phyloP scores from a whole-genome alignment of 2,329 filamentous ascomycete species.

The Aspergillus candidus region DNA sequence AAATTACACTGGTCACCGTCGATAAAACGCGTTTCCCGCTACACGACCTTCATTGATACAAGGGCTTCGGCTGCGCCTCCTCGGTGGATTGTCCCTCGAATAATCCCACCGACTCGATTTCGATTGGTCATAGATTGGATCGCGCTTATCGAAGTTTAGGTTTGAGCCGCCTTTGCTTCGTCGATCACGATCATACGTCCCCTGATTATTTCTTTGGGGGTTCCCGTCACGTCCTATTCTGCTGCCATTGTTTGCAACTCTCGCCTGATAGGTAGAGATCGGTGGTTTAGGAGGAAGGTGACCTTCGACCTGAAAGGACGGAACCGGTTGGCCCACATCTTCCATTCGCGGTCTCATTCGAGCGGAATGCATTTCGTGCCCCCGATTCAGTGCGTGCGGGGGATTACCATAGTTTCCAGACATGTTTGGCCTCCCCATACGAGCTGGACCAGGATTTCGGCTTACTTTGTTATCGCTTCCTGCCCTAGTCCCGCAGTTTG shows the following conservation, averaged over 20 bases:
- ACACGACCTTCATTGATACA: constrained; percentile 22
- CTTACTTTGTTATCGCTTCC: constrained; percentile 27
- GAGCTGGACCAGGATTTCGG: constrained; percentile 31
- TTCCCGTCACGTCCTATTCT: constrained; percentile 28
- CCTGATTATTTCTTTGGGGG: constrained; percentile 19
- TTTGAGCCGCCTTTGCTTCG: constrained; percentile 16
- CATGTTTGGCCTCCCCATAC: constrained; percentile 24
- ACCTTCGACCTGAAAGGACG: constrained; percentile 25
- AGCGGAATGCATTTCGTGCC: constrained; percentile 12
- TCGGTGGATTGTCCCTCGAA: constrained; percentile 20
- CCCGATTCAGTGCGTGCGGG: constrained; percentile 19
- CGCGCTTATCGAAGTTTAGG: constrained; percentile 20
- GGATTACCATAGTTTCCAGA: constrained; percentile 17
- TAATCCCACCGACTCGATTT: constrained; percentile 21
- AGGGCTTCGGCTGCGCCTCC: constrained; percentile 34
- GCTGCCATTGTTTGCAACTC: constrained; percentile 21
- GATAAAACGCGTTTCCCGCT: constrained; percentile 17
- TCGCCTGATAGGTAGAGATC: constrained; percentile 23
- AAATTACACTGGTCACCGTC: constrained; percentile 10
- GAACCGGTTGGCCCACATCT: constrained; percentile 18
- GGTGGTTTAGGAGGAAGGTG: constrained; percentile 36
- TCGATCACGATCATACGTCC: constrained; percentile 19
- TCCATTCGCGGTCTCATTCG: constrained; percentile 18
- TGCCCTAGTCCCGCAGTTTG: constrained; percentile 26
- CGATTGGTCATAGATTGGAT: constrained; percentile 10